Conservation (phyloP, 2,329 filamentous ascomycete genomes). For the Aureobasidium mangrovei region DNA sequence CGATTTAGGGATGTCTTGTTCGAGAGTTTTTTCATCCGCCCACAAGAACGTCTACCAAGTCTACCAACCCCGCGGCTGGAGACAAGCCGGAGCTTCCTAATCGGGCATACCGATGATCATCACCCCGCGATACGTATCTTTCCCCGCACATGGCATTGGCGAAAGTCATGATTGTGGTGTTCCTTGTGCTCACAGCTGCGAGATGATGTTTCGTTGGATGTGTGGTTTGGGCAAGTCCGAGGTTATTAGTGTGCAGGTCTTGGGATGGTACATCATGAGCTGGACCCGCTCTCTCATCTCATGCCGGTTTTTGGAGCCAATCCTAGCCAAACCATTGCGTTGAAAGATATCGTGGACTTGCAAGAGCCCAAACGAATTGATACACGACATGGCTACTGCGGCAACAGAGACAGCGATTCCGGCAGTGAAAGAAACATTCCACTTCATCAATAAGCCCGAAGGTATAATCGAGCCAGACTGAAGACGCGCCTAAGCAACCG, state of each 20-base stretch:
- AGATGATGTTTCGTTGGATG: not conserved
- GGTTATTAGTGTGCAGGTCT: not conserved
- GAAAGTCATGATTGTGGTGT: not conserved
- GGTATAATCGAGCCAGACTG: not conserved
- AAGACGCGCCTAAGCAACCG: not conserved
- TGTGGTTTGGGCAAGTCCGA: constrained; percentile 5
- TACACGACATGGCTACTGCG: constrained; percentile 1
- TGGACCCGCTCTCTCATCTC: not conserved
- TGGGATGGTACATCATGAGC: constrained; percentile 1
- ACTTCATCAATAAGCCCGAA: constrained; percentile 28
- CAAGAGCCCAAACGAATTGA: not conserved
- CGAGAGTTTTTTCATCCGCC: too few species aligned
- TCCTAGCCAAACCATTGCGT: too few species aligned
- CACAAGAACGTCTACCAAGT: too few species aligned
- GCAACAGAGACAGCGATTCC: not conserved
- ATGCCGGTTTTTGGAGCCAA: too few species aligned
- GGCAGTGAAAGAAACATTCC: constrained; percentile 24
- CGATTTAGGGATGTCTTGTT: too few species aligned
- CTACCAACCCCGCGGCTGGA: too few species aligned
- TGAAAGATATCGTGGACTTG: not conserved
- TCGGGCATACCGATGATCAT: not conserved
- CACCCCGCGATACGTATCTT: not conserved
- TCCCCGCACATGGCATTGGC: constrained; percentile 1
- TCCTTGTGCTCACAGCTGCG: not conserved
- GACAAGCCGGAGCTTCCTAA: not conserved